Evolutionary conservation across 2,329 filamentous ascomycete species (phyloP), one percentile per base, ranked within the genome.

Genomic region (Trichoderma guizhouense): DNA sequence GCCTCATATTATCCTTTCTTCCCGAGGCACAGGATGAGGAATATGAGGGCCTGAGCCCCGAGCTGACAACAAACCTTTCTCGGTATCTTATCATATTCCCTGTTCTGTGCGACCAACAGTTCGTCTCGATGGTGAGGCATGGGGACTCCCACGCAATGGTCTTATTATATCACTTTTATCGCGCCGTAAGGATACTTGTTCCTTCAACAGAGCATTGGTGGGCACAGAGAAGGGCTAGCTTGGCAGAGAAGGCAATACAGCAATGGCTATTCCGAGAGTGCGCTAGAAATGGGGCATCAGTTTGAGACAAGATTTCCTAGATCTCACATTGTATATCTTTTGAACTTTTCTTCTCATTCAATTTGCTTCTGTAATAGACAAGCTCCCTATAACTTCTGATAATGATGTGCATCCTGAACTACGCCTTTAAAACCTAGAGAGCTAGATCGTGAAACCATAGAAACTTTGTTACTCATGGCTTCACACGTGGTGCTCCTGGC

Each of bases 401-500:
- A 43, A 43, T 2, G 15, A 43, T n/a, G 39, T n/a, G 18, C 7
- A n/a, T 43, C 39, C 1, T 43, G 39, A n/a, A 43, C 7, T 43
- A 43, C 39, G 18, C 2, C 39, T 43, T 43, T n/a, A 43, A 43
- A 43, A 9, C 39, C 7, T 43, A 8, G 18, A 43, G 39, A 43
- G 39, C 39, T 43, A 43, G 39, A 43, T 43, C 3, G 15, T n/a
- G 39, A 43, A n/a, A 43, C 39, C 39, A 43, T 43, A n/a, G 39
- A 43, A 3, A 12, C n/a, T 51, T 12, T 51, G 43, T 51, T 51
- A 12, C 43, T 53, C 39, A 51, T 24, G 62, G 62, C 43, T 65
- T 65, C 39, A 65, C 62, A 24, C 62, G 39, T 18, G 75, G 75
- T 9, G 74, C 75, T 21, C 67, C 76, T 30, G 69, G 72, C 39